Evolutionary conservation across 805 yeast genomes (phyloP).

Genomic region (Geotrichum ghanense): DNA sequence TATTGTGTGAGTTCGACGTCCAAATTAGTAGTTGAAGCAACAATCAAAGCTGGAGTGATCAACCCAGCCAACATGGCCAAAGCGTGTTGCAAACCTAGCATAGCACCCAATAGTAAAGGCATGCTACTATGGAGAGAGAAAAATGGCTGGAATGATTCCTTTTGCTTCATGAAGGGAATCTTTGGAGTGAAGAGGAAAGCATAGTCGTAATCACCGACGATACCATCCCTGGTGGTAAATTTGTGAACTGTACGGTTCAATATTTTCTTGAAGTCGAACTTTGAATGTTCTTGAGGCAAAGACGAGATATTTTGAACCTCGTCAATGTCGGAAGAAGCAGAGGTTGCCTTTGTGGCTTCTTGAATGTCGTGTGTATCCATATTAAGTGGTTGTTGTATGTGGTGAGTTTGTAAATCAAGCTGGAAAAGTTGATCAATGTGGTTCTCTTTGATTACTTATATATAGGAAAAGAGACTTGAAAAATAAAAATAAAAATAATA

Average conservation of each 20-base stretch:
- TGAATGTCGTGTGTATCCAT: too few relatives aligned
- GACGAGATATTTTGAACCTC: too few relatives aligned
- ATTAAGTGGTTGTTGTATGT: too few relatives aligned
- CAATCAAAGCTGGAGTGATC: slow-evolving; percentile 71
- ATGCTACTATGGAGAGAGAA: slow-evolving; percentile 70
- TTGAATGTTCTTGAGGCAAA: too few relatives aligned
- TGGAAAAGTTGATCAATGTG: too few relatives aligned
- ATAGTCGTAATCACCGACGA: slow-evolving; percentile 83
- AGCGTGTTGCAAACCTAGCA: slow-evolving; percentile 81
- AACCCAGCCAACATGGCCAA: slow-evolving; percentile 89
- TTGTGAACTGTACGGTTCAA: slow-evolving; percentile 23
- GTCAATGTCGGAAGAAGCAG: too few relatives aligned
- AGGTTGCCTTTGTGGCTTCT: too few relatives aligned
- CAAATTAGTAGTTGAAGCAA: slow-evolving; percentile 53
- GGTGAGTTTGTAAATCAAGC: too few relatives aligned
- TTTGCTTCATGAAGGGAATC: slow-evolving; percentile 49
- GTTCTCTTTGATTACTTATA: too few relatives aligned
- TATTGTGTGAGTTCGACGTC: slow-evolving; percentile 40
- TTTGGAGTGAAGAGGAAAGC: slow-evolving; percentile 68
- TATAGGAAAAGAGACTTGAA: too few relatives aligned
- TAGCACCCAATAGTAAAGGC: slow-evolving; percentile 66
- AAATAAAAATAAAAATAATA: too few relatives aligned
- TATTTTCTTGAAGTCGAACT: neutral
- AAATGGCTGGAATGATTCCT: slow-evolving; percentile 57
- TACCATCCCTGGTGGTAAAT: slow-evolving; percentile 65